Base-by-base conservation (phyloP, 306 rosid species). In the Cicer pinnatifidum region DNA sequence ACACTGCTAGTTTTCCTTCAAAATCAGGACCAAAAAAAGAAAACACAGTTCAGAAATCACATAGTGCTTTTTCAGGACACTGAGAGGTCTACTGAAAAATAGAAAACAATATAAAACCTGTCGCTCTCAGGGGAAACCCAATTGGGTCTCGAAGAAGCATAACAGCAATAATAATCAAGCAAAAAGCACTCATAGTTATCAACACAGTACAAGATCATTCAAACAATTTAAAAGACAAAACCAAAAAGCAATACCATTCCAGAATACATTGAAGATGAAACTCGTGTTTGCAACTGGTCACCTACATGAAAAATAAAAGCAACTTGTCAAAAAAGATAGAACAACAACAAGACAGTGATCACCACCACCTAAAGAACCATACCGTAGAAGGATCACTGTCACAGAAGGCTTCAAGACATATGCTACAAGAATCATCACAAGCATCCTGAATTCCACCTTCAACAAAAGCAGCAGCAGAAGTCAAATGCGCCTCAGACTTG, bases 361-460 rank as follows among this genome's bases (percentile, higher is more conserved):
- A 44, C 40, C 2, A 63, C 11, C 10, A 4, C 23, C 20, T 1
- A 39, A 45, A 77, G 53, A 62, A 23, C 10, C 64, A 57, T 82
- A 94, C 98, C 80, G 97, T 84, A 0, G 98, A 89, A 75, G 98
- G 98, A 86, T 94, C 97, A 75, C 90, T 94, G 2, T 91, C 91
- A 66, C 85, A 82, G 71, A 94, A 94, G 44, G 68, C 89, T 65
- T 94, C 98, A 48, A 94, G 96, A 70, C 98, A 94, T 77, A 94
- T 94, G 77, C 98, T 94, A 82, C 98, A 94, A 75, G 98, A 81
- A 81, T 91, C 97, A 72, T 89, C 98, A 73, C 96, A 94, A 23
- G 97, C 96, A 5, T 94, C 97, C 86, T 89, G 98, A 58, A 94
- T 87, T 80, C 98, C 98, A 47, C 98, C 98, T 82, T 94, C 97